These are phyloP conservation scores for Antrodiella citrinella DNA, from an alignment of 768 basidiomycete genomes.

Conservation along the genomic window DNA sequence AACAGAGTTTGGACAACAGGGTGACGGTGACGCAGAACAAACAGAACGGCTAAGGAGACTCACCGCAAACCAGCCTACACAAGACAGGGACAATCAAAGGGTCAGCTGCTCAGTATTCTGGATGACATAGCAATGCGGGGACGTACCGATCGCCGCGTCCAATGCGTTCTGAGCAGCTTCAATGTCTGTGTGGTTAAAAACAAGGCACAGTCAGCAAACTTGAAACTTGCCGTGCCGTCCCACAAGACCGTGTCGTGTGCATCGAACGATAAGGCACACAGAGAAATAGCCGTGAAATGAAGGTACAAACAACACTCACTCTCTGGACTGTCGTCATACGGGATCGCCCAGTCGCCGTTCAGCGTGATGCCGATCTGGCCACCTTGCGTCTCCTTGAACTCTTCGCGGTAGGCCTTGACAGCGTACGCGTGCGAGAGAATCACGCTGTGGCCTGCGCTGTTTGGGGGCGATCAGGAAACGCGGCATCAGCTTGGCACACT, in stretches of 20 bases:
- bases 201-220: conserved; percentile 2
- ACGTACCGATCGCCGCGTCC: conserved; percentile 62
- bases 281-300: background rate
- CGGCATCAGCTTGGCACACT: too few species aligned
- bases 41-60: conserved; percentile 7
- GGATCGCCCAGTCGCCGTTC: conserved; percentile 72
- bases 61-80: conserved; percentile 50
- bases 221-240: too few species aligned
- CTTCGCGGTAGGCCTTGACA: conserved; percentile 56
- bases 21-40: conserved; percentile 2
- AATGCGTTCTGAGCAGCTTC: conserved; percentile 65
- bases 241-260: too few species aligned
- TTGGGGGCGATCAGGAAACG: background rate
- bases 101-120: too few species aligned
- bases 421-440: conserved; percentile 65
- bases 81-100: too few species aligned
- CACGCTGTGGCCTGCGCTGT: conserved; percentile 57
- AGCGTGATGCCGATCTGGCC: conserved; percentile 75
- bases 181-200: conserved; percentile 46
- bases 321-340: conserved; percentile 59
- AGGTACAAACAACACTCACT: conserved; percentile 35
- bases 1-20: conserved; percentile 2
- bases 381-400: conserved; percentile 54
- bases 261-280: too few species aligned
- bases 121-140: background rate